Percentiles rank a stretch among this genome's conserved stretches.
phyloP scores from a whole-genome alignment of 2,329 filamentous ascomycete species.

The Samsoniella hepiali region DNA sequence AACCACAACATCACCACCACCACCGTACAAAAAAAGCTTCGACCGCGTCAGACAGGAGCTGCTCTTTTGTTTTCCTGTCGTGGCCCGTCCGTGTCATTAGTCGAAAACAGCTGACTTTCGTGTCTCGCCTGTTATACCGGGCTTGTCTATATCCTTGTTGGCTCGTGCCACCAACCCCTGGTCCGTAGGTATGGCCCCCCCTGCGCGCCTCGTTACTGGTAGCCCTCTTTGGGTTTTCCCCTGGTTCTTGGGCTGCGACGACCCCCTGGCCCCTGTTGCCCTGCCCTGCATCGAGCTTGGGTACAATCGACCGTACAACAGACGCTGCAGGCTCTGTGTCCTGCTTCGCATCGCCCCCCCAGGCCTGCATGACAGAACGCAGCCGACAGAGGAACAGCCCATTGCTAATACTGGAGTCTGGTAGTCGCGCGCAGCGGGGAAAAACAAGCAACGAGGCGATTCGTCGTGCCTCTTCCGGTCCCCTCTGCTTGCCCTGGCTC shows the following conservation, averaged over 20 bases:
- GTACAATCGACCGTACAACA: too few relatives aligned
- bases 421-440: background rate
- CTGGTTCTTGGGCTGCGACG: background rate
- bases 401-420: background rate
- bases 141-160: background rate
- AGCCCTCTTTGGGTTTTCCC: background rate
- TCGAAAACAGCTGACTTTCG: too few relatives aligned
- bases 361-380: too few relatives aligned
- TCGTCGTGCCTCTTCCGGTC: background rate
- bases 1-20: too few relatives aligned
- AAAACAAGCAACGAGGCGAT: background rate
- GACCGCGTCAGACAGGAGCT: too few relatives aligned
- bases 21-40: too few relatives aligned
- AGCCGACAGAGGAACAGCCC: background rate
- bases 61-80: too few relatives aligned
- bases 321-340: background rate
- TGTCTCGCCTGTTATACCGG: too few relatives aligned
- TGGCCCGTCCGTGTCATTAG: too few relatives aligned
- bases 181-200: background rate
- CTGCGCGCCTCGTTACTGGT: background rate
- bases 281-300: too few relatives aligned
- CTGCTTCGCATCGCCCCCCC: background rate
- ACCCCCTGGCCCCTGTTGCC: too few relatives aligned
- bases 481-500: background rate
- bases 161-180: conserved; percentile 1